Evolutionary conservation across 495 filamentous ascomycete genomes (phyloP).

Genomic region (Bacidia gigantensis): DNA sequence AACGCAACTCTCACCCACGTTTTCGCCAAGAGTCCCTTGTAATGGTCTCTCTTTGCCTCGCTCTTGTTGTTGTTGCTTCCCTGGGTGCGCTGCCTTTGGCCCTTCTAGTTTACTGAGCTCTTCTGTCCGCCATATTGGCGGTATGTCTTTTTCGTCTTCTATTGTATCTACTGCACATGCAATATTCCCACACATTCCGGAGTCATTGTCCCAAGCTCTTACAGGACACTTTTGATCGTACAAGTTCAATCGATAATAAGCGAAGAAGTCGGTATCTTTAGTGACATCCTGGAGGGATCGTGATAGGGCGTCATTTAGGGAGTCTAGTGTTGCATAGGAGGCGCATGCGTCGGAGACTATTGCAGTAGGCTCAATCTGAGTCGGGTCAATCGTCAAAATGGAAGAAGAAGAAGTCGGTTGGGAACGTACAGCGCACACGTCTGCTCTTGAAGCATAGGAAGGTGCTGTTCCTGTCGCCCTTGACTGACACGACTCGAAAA

Average conservation of each 20-base stretch:
- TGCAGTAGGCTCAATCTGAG: slow-evolving; percentile 48
- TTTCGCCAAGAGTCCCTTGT: slow-evolving; percentile 67
- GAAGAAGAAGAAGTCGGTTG: neutral
- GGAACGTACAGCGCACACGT: slow-evolving; percentile 54
- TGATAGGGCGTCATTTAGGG: slow-evolving; percentile 62
- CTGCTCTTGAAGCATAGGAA: slow-evolving; percentile 28
- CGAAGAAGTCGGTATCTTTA: slow-evolving; percentile 87
- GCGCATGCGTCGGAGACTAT: slow-evolving; percentile 80
- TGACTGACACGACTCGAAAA: slow-evolving; percentile 42
- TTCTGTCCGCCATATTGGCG: slow-evolving; percentile 76
- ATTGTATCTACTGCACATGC: slow-evolving; percentile 95
- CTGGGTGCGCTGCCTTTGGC: slow-evolving; percentile 78
- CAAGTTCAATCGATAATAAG: slow-evolving; percentile 92
- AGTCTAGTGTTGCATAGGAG: slow-evolving; percentile 79
- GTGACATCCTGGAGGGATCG: slow-evolving; percentile 73
- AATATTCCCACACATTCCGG: slow-evolving; percentile 93
- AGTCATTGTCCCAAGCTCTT: slow-evolving; percentile 64
- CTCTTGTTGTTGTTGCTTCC: slow-evolving; percentile 53
- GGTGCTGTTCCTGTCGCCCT: slow-evolving; percentile 25
- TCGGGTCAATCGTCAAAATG: slow-evolving; percentile 4
- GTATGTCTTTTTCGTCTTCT: slow-evolving; percentile 89
- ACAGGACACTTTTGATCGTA: slow-evolving; percentile 92
- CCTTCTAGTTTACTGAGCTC: slow-evolving; percentile 89
- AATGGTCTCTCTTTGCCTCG: slow-evolving; percentile 56
- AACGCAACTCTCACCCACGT: slow-evolving; percentile 88